These are phyloP conservation scores for Suillus paluster DNA, from an alignment of 768 basidiomycete genomes.

Conservation along the genomic window DNA sequence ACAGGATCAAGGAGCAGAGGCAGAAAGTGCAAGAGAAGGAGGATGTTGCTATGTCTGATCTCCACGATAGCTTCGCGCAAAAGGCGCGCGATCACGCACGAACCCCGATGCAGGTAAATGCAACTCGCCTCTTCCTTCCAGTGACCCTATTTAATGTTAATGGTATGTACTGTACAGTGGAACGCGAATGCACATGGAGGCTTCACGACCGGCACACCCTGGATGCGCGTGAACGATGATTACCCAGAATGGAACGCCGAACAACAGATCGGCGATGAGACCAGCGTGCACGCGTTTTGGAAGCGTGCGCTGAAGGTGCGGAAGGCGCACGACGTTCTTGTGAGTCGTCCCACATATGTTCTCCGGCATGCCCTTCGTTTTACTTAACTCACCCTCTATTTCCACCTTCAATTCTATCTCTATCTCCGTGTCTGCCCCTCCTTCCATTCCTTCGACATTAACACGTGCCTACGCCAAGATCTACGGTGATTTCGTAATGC, in stretches of 20 bases:
- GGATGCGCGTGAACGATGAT: slow-evolving; percentile 80
- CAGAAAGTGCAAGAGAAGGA: slow-evolving; percentile 33
- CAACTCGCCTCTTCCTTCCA: not conserved
- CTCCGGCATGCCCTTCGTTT: not conserved
- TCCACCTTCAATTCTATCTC: not conserved
- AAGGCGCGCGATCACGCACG: slow-evolving; percentile 77
- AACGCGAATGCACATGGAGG: slow-evolving; percentile 56
- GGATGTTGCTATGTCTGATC: slow-evolving; percentile 63
- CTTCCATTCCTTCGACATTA: not conserved
- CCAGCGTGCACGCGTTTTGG: slow-evolving; percentile 68
- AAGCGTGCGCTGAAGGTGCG: slow-evolving; percentile 56
- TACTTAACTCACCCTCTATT: too few species aligned
- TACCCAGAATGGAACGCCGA: slow-evolving; percentile 62
- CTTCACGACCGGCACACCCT: slow-evolving; percentile 66
- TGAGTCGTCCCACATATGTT: not conserved
- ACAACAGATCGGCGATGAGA: slow-evolving; percentile 47
- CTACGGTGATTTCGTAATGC: slow-evolving; percentile 62
- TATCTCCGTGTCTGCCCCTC: not conserved
- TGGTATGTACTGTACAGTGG: too few species aligned
- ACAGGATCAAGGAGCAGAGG: slow-evolving; percentile 46
- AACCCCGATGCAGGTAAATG: slow-evolving; percentile 65
- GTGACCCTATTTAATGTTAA: not conserved
- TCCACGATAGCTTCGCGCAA: slow-evolving; percentile 57
- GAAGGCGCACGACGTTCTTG: slow-evolving; percentile 37
- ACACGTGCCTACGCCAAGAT: slow-evolving; percentile 40